Conservation (phyloP, 1,139 yeast species). For the Scheffersomyces lignicola region DNA sequence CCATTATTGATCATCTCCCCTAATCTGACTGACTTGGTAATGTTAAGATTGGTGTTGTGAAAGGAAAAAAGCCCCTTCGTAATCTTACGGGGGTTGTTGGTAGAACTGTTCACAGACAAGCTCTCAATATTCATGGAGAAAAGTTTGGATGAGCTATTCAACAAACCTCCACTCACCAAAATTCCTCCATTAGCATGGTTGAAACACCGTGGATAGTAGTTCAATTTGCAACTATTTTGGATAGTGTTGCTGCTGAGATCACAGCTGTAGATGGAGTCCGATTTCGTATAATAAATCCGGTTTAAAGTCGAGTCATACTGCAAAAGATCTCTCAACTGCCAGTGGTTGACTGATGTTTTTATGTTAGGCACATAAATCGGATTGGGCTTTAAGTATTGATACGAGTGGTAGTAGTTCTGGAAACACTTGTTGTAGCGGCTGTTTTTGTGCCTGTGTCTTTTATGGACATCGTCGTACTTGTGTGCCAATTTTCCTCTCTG, state of each 20-base stretch:
- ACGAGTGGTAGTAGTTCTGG: conserved; percentile 47
- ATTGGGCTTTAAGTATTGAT: conserved; percentile 36
- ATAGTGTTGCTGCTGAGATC: conserved; percentile 18
- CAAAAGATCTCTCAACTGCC: conserved; percentile 84
- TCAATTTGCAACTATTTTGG: conserved; percentile 43
- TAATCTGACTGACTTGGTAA: conserved; percentile 51
- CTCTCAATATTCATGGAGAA: conserved; percentile 29
- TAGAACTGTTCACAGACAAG: conserved; percentile 16
- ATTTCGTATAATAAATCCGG: conserved; percentile 33
- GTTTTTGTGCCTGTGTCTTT: conserved; percentile 7
- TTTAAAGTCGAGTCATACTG: conserved; percentile 39
- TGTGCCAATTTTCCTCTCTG: conserved; percentile 1
- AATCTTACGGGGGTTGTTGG: conserved; percentile 17
- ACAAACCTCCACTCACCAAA: conserved; percentile 73
- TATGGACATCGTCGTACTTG: neutral
- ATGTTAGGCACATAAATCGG: conserved; percentile 37
- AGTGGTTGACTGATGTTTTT: conserved; percentile 55
- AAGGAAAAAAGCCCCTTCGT: conserved; percentile 64
- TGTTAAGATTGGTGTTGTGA: conserved; percentile 49
- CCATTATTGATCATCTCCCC: conserved; percentile 86
- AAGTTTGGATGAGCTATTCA: conserved; percentile 28
- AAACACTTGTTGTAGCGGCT: conserved; percentile 35
- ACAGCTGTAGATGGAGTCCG: conserved; percentile 29
- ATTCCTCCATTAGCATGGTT: conserved; percentile 53
- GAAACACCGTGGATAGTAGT: conserved; percentile 67